Base-by-base conservation (phyloP, 2,329 filamentous ascomycete species). In the Trichoderma oligosporum region DNA sequence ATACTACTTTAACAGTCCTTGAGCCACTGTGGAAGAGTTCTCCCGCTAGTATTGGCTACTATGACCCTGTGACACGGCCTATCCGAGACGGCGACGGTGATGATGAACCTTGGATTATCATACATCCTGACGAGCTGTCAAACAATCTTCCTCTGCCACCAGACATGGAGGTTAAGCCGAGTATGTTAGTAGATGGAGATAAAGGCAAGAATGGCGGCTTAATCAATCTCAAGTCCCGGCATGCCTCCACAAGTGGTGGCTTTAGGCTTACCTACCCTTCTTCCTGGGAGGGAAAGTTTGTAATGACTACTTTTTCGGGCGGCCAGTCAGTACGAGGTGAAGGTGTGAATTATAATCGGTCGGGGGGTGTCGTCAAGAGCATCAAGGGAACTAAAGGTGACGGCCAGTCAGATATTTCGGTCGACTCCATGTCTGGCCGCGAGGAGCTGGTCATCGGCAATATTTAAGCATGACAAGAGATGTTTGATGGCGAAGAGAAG, bases 211-310 rank as follows among this genome's bases (percentile, higher is more conserved):
- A 39, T 14, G 61, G 65, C 12, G 61, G 64, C 24, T 57, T 78
- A 65, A 63, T 68, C 46, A 65, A 67, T 27, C 67, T 83, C 4
- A 62, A 67, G 33, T 73, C 75, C 2, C 61, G 63, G 6, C 79
- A 83, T 67, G 67, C 59, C 20, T 74, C 75, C 38, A 73, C 78
- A 8, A 78, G 76, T 54, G 79, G 78, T 6, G 47, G 64, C 29
- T 62, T 81, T 46, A 64, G 62, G 12, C 67, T 82, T 20, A 60
- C 49, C 14, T 82, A 81, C 61, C 80, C 81, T 0, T 64, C 63
- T 20, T 68, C 73, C 2, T 83, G 81, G 81, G 75, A 77, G 61
- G 81, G 81, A 12, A 61, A 62, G 18, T 66, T 82, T 31, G 60
- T 60, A 8, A 72, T 76, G 11, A 56, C 71, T 58, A 72, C 73